Conservation (phyloP, 192 early-diverging fungal species). For the Backusella australiensis region DNA sequence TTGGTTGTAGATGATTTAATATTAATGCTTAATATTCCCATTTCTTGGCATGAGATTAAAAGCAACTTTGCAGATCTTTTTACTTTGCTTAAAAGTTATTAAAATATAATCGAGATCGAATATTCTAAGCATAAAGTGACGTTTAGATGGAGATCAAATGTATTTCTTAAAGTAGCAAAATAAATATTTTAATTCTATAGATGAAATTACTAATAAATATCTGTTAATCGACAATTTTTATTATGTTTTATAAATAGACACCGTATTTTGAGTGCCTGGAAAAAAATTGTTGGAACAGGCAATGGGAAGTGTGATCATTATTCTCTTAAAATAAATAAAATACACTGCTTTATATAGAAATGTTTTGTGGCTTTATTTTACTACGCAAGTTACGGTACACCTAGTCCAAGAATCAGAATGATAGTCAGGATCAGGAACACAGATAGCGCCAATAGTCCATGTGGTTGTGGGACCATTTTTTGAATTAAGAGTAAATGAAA, state of each 20-base stretch:
- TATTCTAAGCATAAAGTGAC: neutral
- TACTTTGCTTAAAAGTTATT: neutral
- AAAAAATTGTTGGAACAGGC: neutral
- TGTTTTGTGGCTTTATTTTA: neutral
- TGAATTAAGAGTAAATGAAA: neutral
- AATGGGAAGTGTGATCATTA: neutral
- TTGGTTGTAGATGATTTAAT: too few relatives aligned
- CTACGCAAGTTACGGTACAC: neutral
- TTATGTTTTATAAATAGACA: neutral
- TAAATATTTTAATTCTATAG: neutral
- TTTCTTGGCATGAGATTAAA: too few relatives aligned
- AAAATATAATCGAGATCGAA: neutral
- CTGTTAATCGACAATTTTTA: neutral
- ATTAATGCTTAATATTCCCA: too few relatives aligned
- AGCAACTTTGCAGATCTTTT: too few relatives aligned
- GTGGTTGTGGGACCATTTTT: neutral
- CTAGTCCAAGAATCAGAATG: neutral
- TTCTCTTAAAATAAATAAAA: neutral
- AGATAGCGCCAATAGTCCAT: neutral
- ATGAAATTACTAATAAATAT: neutral
- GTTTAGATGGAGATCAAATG: neutral
- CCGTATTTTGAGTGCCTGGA: neutral
- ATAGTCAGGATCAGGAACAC: neutral
- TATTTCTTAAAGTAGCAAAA: neutral
- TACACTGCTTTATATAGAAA: neutral